Evolutionary conservation across 164 flowering plant genomes (phyloP), one percentile per base, ranked within the genome.

Genomic region (Piper longum): DNA sequence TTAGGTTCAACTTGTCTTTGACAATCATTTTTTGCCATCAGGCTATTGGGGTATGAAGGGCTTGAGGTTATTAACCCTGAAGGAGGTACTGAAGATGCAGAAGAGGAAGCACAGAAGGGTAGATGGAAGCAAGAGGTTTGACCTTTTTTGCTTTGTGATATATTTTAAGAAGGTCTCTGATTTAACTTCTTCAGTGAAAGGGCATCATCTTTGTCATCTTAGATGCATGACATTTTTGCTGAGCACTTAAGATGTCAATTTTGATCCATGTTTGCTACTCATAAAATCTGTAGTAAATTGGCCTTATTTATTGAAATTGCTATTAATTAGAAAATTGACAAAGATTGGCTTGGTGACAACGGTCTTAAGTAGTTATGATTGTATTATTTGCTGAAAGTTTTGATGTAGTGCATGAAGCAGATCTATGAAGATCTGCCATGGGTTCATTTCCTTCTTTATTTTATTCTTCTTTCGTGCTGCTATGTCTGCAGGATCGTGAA

Each of bases 11-110:
- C 11, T 9, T 44, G 48, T 5, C 48, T 9, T 44, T 5, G 6
- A 44, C 8, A 5, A 44, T 44, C 2, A 6, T 5, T 55, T 56
- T 45, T 58, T 39, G 56, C 54, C 17, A 70, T n/a, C 66, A 88
- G 96, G 62, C 64, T 86, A 66, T 56, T 88, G 41, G 86, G 88
- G 13, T 80, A 86, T 73, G 96, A 89, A 68, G 89, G 89, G 4
- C 71, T 89, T 45, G 91, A 89, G 73, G 96, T 89, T 55, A 76
- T 89, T 64, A 86, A 86, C 77, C 96, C 96, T 1, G 96, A 89
- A 57, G 96, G 96, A 61, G 85, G 93, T 45, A 81, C 76, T 45
- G 89, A 89, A 62, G 93, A 89, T 74, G 90, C 89, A 18, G 91
- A 79, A 60, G 93, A 82, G 61, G 96, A 89, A 81, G 93, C 96